Evolutionary conservation across 768 basidiomycete genomes (phyloP).

Genomic region (Russula dissimulans): DNA sequence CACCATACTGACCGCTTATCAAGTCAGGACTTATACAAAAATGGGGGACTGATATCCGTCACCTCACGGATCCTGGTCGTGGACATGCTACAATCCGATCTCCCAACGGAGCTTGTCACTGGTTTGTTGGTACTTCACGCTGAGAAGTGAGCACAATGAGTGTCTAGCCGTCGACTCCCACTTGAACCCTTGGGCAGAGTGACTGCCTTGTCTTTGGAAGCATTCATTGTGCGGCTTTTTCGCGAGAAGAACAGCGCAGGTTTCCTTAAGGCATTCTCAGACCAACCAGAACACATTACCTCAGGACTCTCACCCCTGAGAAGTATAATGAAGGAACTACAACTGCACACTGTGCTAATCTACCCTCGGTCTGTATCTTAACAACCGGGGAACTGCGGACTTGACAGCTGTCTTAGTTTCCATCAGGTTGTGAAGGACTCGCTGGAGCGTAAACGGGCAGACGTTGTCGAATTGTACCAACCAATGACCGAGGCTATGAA

Average conservation of each 20-base stretch:
- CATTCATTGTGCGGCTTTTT: constrained; percentile 87
- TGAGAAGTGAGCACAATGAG: constrained; percentile 51
- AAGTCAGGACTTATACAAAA: constrained; percentile 74
- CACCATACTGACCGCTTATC: background rate
- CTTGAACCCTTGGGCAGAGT: constrained; percentile 41
- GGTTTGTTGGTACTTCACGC: constrained; percentile 88
- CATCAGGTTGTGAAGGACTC: constrained; percentile 80
- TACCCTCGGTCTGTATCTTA: constrained; percentile 66
- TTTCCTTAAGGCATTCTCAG: constrained; percentile 95
- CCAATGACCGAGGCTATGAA: constrained; percentile 76
- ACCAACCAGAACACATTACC: constrained; percentile 92
- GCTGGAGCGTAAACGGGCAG: constrained; percentile 75
- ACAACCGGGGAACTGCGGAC: background rate
- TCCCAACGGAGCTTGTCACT: constrained; percentile 79
- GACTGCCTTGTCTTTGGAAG: constrained; percentile 74
- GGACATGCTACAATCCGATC: constrained; percentile 82
- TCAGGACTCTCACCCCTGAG: constrained; percentile 86
- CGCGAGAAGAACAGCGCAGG: constrained; percentile 83
- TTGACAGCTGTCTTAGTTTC: constrained; percentile 45
- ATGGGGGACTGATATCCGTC: constrained; percentile 83
- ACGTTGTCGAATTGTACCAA: constrained; percentile 88
- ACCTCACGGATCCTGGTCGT: constrained; percentile 93
- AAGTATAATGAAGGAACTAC: constrained; percentile 88
- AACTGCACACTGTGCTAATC: constrained; percentile 80
- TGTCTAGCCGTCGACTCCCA: background rate